These are phyloP conservation scores for Stephania yunnanensis DNA, from an alignment of 164 flowering plant genomes.

Conservation along the genomic window DNA sequence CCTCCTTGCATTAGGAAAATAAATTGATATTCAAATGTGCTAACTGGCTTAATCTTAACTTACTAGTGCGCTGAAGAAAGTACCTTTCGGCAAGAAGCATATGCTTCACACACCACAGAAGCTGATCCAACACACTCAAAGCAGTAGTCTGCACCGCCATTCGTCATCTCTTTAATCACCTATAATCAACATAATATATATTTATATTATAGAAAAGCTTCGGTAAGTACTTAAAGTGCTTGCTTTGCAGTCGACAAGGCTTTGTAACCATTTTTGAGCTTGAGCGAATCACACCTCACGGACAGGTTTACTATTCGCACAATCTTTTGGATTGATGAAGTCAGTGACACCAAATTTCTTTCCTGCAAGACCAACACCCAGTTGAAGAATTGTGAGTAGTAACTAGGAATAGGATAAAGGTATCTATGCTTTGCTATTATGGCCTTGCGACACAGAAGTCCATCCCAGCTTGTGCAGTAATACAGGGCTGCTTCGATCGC, in stretches of 20 bases:
- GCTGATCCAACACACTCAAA: constrained; percentile 70
- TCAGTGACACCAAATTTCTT: constrained; percentile 56
- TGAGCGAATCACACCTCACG: constrained; percentile 30
- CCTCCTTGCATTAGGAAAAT: background rate
- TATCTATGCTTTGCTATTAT: too few species aligned
- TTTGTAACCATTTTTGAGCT: background rate
- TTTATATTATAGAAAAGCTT: background rate
- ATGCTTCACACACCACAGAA: constrained; percentile 52
- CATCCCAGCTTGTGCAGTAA: too few species aligned
- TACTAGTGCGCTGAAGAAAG: constrained; percentile 18
- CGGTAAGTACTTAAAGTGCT: too few species aligned
- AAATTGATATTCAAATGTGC: constrained; percentile 19
- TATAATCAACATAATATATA: background rate
- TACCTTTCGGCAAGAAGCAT: constrained; percentile 36
- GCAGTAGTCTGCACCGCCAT: constrained; percentile 73
- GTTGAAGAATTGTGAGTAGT: too few species aligned
- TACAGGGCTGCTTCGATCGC: too few species aligned
- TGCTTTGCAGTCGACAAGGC: too few species aligned
- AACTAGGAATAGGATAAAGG: too few species aligned
- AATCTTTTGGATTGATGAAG: constrained; percentile 45
- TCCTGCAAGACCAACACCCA: constrained; percentile 24
- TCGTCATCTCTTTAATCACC: constrained; percentile 23
- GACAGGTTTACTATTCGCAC: constrained; percentile 27
- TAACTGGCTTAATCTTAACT: constrained; percentile 15
- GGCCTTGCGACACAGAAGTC: too few species aligned